Conservation (phyloP, 2,329 filamentous ascomycete species). For the Pseudomassariella vexata region DNA sequence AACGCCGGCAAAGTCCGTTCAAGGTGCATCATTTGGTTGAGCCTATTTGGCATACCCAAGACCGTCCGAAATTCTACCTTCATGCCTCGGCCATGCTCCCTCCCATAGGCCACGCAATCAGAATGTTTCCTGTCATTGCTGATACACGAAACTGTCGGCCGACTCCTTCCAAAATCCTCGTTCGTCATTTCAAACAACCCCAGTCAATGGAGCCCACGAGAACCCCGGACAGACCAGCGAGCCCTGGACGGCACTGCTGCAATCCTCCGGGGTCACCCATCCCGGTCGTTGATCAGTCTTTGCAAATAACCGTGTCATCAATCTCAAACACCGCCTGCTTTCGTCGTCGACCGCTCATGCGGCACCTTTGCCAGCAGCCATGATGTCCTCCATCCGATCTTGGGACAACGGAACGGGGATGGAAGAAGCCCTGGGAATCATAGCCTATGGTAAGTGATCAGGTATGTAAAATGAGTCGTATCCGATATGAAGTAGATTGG, state of each 20-base stretch:
- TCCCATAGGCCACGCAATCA: neutral
- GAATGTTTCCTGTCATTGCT: constrained; percentile 3
- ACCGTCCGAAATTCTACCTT: constrained; percentile 8
- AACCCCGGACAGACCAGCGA: constrained; percentile 12
- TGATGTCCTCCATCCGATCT: constrained; percentile 1
- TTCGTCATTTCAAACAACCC: constrained; percentile 17
- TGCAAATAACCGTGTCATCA: constrained; percentile 41
- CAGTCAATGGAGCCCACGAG: constrained; percentile 7
- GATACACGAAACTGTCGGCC: constrained; percentile 11
- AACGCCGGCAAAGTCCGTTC: neutral
- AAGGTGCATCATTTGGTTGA: constrained; percentile 15
- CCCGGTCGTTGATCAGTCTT: constrained; percentile 39
- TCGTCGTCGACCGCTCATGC: constrained; percentile 3
- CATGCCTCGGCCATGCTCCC: constrained; percentile 9
- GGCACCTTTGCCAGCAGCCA: constrained; percentile 1
- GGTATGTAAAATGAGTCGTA: constrained; percentile 3
- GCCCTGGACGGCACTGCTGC: constrained; percentile 16
- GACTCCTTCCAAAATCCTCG: constrained; percentile 10
- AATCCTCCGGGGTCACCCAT: constrained; percentile 17
- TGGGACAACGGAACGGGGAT: constrained; percentile 4
- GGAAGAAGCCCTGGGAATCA: neutral
- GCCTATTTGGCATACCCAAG: constrained; percentile 12
- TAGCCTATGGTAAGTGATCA: neutral
- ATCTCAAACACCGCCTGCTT: constrained; percentile 55
- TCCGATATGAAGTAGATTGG: neutral